These are phyloP conservation scores for Pythium folliculosum DNA, from an alignment of 352 stramenopile species.

Conservation along the genomic window DNA sequence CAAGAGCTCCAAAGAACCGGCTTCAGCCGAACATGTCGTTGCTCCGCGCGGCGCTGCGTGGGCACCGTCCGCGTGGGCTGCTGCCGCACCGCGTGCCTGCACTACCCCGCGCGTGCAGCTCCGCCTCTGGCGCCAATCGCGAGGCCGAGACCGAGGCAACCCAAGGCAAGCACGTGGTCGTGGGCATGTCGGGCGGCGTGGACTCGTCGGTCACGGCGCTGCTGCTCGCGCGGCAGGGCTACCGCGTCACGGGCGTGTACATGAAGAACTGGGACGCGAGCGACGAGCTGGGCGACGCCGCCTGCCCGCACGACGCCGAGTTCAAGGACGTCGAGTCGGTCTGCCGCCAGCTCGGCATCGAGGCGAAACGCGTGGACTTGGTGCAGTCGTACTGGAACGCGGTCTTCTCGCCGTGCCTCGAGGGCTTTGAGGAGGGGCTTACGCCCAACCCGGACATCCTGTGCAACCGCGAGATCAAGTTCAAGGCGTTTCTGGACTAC, in stretches of 20 bases:
- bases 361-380: constrained; percentile 88
- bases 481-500: constrained; percentile 96
- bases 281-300: constrained; percentile 88
- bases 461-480: constrained; percentile 99
- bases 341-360: constrained; percentile 91
- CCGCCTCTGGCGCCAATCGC: too few species aligned
- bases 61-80: background rate
- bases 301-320: constrained; percentile 90
- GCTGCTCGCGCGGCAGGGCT: constrained; percentile 90
- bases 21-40: background rate
- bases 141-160: background rate
- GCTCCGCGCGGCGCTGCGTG: background rate
- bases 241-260: constrained; percentile 94
- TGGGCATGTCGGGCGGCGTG: constrained; percentile 98
- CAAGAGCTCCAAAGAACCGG: background rate
- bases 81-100: background rate
- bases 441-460: constrained; percentile 95
- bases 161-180: constrained; percentile 78
- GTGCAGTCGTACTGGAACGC: constrained; percentile 97
- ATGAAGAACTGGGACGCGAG: constrained; percentile 99
- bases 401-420: constrained; percentile 96
- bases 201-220: constrained; percentile 96
- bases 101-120: too few species aligned
- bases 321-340: constrained; percentile 93
- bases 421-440: constrained; percentile 81